Evolutionary conservation across 331 rosid genomes (phyloP).

Genomic region (Dryas integrifolia): DNA sequence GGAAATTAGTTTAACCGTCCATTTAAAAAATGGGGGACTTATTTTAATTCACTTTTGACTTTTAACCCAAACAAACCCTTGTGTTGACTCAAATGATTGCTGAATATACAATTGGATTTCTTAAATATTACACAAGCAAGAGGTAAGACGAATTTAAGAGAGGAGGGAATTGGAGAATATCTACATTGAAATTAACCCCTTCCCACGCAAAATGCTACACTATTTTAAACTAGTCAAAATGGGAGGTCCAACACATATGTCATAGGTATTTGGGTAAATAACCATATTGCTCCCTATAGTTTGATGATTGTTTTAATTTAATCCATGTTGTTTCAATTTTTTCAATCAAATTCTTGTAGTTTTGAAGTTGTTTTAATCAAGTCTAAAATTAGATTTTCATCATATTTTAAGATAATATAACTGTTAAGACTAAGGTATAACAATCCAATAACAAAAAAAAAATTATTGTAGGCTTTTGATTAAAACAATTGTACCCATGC

Average conservation of each 20-base stretch:
- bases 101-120: constrained; percentile 24
- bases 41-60: constrained; percentile 26
- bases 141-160: not conserved
- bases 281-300: too few relatives aligned
- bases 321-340: too few relatives aligned
- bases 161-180: constrained; percentile 16
- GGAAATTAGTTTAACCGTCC: constrained; percentile 12
- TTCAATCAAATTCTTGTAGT: too few relatives aligned
- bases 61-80: constrained; percentile 22
- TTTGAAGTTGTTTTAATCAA: too few relatives aligned
- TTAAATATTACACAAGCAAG: constrained; percentile 25
- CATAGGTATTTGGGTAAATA: not conserved
- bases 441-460: too few relatives aligned
- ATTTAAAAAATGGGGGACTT: not conserved
- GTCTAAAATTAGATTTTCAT: too few relatives aligned
- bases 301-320: too few relatives aligned
- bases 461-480: too few relatives aligned
- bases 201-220: not conserved
- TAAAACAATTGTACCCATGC: too few relatives aligned
- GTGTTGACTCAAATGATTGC: constrained; percentile 45
- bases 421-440: too few relatives aligned
- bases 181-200: constrained; percentile 22
- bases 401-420: too few relatives aligned
- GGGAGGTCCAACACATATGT: constrained; percentile 10
- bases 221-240: constrained; percentile 3